These are phyloP conservation scores for Pittosporum tobira DNA, from an alignment of 129 eudicot species.

Conservation along the genomic window DNA sequence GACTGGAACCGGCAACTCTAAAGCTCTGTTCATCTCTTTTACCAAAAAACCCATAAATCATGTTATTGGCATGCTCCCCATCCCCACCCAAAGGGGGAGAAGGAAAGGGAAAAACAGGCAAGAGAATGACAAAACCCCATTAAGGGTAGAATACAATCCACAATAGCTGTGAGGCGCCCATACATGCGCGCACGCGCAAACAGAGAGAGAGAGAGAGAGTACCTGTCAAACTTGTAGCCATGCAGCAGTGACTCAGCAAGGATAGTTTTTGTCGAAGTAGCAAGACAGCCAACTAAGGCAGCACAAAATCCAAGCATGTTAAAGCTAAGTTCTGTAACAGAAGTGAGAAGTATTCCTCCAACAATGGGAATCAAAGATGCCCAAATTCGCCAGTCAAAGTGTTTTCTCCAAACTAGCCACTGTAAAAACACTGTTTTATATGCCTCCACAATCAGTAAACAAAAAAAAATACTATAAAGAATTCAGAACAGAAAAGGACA, in stretches of 20 bases:
- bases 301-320: constrained; percentile 84
- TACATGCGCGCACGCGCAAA: too few species aligned
- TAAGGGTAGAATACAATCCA: too few species aligned
- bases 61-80: too few species aligned
- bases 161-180: too few species aligned
- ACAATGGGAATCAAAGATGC: constrained; percentile 86
- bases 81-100: too few species aligned
- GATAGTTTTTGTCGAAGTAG: constrained; percentile 95
- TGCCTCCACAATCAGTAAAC: constrained; percentile 1
- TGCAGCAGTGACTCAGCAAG: constrained; percentile 92
- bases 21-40: too few species aligned
- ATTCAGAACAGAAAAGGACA: background rate
- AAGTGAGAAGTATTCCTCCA: constrained; percentile 93
- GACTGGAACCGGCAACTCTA: too few species aligned
- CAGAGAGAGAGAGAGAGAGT: constrained; percentile 12
- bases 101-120: too few species aligned
- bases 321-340: constrained; percentile 90
- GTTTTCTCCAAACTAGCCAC: constrained; percentile 94
- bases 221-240: constrained; percentile 99
- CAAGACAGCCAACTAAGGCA: constrained; percentile 95
- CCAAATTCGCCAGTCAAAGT: constrained; percentile 92
- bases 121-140: too few species aligned
- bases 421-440: constrained; percentile 74
- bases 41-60: too few species aligned
- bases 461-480: background rate